These are phyloP conservation scores for Tieghemiomyces parasiticus DNA, from an alignment of 192 early-diverging fungal species.

Conservation along the genomic window DNA sequence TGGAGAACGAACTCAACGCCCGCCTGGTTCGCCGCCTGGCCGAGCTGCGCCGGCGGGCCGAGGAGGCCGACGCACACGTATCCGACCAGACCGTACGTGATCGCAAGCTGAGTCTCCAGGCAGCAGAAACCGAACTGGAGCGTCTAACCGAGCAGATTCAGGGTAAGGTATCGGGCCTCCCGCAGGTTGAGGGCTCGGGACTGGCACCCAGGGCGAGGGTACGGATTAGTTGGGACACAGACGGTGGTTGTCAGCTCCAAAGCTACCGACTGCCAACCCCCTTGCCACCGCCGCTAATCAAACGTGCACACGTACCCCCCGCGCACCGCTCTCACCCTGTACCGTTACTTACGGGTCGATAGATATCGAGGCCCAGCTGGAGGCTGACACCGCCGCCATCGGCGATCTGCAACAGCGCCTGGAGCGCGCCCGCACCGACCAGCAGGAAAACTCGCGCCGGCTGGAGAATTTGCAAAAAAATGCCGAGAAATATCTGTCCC, in stretches of 20 bases:
- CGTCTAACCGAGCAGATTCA: constrained; percentile 30
- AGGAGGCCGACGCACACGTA: constrained; percentile 28
- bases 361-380: constrained; percentile 16
- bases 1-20: constrained; percentile 55
- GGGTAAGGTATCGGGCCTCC: no score
- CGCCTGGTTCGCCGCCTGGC: constrained; percentile 52
- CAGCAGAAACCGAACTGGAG: constrained; percentile 17
- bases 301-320: no score
- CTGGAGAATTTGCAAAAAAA: constrained; percentile 39
- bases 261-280: no score
- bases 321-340: no score
- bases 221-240: no score
- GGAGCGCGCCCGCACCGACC: constrained; percentile 21
- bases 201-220: no score
- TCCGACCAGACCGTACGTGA: constrained; percentile 25
- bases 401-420: constrained; percentile 4
- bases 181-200: no score
- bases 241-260: no score
- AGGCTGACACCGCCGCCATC: constrained; percentile 15
- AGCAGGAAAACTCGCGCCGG: constrained; percentile 26
- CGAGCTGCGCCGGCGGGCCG: constrained; percentile 48
- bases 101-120: constrained; percentile 22
- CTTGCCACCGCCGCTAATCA: no score
- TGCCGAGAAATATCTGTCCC: constrained; percentile 60
- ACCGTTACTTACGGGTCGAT: no score